These are phyloP conservation scores for Russula olivacea DNA, from an alignment of 768 basidiomycete genomes.

Conservation along the genomic window DNA sequence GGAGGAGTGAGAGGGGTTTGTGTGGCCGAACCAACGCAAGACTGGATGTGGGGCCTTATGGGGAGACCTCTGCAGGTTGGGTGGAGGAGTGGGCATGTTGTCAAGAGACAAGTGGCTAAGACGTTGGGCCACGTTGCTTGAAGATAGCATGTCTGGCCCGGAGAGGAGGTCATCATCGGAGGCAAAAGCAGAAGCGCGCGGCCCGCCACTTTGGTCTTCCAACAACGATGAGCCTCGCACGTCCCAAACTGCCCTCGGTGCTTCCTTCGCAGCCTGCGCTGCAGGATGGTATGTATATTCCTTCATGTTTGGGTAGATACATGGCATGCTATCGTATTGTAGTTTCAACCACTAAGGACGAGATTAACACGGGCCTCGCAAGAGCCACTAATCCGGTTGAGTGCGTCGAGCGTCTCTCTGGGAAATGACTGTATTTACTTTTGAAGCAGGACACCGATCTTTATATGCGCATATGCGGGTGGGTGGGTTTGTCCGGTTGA, in stretches of 20 bases:
- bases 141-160: conserved; percentile 7
- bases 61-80: conserved; percentile 14
- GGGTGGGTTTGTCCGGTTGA: conserved; percentile 12
- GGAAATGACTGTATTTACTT: not conserved
- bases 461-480: conserved; percentile 66
- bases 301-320: not conserved
- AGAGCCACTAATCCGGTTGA: conserved; percentile 60
- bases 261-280: conserved; percentile 24
- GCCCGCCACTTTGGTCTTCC: not conserved
- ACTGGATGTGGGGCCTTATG: conserved; percentile 30
- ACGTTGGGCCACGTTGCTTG: conserved; percentile 8
- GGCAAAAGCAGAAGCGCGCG: not conserved
- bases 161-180: not conserved
- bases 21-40: conserved; percentile 43
- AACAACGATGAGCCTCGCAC: conserved; percentile 3
- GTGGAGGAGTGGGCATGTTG: conserved; percentile 18
- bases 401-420: conserved; percentile 37
- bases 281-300: conserved; percentile 20
- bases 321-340: not conserved
- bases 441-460: conserved; percentile 62
- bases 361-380: conserved; percentile 51
- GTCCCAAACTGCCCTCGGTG: conserved; percentile 26
- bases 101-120: not conserved
- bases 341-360: conserved; percentile 47
- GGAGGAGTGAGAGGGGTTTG: conserved; percentile 33